Percentiles rank a stretch among this genome's conserved stretches.
Conservation (phyloP, 805 yeast genomes). For the Sugiyamaella chiloensis region DNA sequence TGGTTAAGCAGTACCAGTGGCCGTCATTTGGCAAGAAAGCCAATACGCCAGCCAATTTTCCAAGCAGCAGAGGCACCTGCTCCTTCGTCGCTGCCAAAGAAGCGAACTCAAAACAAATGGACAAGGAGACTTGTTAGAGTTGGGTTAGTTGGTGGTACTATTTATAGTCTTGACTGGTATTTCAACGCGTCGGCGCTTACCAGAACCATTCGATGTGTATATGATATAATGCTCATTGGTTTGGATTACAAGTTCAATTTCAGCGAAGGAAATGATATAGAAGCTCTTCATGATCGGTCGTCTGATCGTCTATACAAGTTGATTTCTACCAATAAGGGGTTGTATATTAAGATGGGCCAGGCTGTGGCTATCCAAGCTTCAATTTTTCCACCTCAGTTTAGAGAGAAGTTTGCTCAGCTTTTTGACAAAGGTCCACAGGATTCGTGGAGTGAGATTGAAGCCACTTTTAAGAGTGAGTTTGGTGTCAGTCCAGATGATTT, state of each 20-base stretch:
- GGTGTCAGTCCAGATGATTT: constrained; percentile 44
- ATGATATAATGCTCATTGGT: constrained; percentile 49
- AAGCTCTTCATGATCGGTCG: constrained; percentile 55
- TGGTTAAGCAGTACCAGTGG: too few relatives aligned
- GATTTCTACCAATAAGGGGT: constrained; percentile 49
- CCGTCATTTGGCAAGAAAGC: background rate
- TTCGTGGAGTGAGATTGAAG: constrained; percentile 38
- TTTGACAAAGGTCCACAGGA: constrained; percentile 70
- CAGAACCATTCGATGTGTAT: constrained; percentile 53
- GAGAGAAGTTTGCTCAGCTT: constrained; percentile 51
- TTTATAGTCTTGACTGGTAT: constrained; percentile 38
- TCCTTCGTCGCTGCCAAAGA: constrained; percentile 20
- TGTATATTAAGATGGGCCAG: constrained; percentile 76
- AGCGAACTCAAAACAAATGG: constrained; percentile 16
- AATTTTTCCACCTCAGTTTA: constrained; percentile 63
- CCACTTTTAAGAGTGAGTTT: constrained; percentile 32
- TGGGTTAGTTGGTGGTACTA: constrained; percentile 21
- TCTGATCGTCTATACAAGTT: constrained; percentile 50
- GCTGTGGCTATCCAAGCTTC: constrained; percentile 73
- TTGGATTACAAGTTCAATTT: constrained; percentile 58
- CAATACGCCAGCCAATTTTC: constrained; percentile 7
- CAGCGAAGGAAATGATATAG: constrained; percentile 44
- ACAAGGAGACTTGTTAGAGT: constrained; percentile 10
- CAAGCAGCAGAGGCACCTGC: constrained; percentile 16
- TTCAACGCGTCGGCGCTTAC: constrained; percentile 48